phyloP scores from a whole-genome alignment of 2,329 filamentous ascomycete genomes.

The Periglandula ipomoeae region DNA sequence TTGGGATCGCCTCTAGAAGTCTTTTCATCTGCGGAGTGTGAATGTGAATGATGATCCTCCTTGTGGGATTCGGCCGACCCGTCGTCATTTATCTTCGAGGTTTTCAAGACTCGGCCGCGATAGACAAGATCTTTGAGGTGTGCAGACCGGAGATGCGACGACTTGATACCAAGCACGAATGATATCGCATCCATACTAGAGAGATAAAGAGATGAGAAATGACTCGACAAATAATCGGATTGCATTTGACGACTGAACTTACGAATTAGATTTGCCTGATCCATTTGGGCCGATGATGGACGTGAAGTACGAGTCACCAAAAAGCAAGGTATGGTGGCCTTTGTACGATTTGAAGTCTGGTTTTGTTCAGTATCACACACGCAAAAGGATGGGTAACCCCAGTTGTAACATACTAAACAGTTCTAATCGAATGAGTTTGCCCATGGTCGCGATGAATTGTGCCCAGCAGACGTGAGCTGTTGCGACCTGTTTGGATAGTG shows the following conservation, averaged over 20 bases:
- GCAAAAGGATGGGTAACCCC: not conserved
- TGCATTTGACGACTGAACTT: constrained; percentile 24
- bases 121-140: constrained; percentile 94
- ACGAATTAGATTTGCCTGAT: constrained; percentile 98
- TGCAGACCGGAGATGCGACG: constrained; percentile 89
- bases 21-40: constrained; percentile 51
- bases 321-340: constrained; percentile 86
- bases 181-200: constrained; percentile 96
- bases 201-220: not conserved
- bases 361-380: constrained; percentile 7
- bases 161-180: constrained; percentile 97
- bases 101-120: constrained; percentile 85
- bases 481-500: not conserved
- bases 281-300: constrained; percentile 99
- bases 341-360: constrained; percentile 99
- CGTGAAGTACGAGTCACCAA: constrained; percentile 97
- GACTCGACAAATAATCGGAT: not conserved
- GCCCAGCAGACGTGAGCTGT: not conserved
- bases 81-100: constrained; percentile 86
- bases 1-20: constrained; percentile 76
- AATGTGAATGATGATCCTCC: constrained; percentile 51
- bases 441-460: constrained; percentile 53
- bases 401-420: constrained; percentile 63
- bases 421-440: constrained; percentile 90
- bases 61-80: constrained; percentile 62